Conservation (phyloP, 2,329 filamentous ascomycete species). For the Epichloe aotearoae region DNA sequence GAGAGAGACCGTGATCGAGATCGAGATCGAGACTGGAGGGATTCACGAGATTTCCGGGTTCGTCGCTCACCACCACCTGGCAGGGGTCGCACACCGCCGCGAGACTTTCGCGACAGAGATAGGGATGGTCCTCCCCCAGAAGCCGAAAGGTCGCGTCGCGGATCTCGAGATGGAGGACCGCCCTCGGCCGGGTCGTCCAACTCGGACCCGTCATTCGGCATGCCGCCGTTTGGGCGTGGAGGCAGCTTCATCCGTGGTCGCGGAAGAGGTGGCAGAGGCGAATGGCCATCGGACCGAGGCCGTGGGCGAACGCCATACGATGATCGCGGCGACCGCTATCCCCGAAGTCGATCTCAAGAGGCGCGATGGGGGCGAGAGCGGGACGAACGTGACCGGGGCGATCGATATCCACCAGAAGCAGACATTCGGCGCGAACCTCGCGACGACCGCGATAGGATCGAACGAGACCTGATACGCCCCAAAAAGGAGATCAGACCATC, state of each 20-base stretch:
- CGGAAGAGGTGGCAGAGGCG: constrained; percentile 30
- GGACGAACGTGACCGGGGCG: constrained; percentile 38
- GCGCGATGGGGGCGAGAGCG: constrained; percentile 44
- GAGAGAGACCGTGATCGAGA: constrained; percentile 35
- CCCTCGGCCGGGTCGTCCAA: constrained; percentile 58
- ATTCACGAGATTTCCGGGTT: constrained; percentile 23
- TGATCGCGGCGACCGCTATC: constrained; percentile 48
- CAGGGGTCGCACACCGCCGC: constrained; percentile 51
- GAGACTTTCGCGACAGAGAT: constrained; percentile 50
- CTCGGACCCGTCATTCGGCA: constrained; percentile 50
- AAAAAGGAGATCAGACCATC: constrained; percentile 37
- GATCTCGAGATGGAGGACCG: constrained; percentile 56
- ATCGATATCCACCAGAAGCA: constrained; percentile 26
- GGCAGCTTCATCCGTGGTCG: constrained; percentile 44
- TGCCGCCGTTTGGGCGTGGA: constrained; percentile 38
- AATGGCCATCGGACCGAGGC: constrained; percentile 32
- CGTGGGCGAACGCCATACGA: constrained; percentile 46
- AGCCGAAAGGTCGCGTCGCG: constrained; percentile 51
- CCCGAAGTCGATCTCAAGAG: constrained; percentile 52
- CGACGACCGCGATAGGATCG: constrained; percentile 32
- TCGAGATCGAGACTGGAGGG: constrained; percentile 35
- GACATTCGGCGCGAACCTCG: constrained; percentile 30
- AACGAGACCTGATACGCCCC: constrained; percentile 33
- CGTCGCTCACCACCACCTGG: constrained; percentile 47
- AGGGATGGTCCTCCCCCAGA: constrained; percentile 53